These are phyloP conservation scores for Corchorus capsularis DNA, from an alignment of 345 rosid species.

Conservation along the genomic window DNA sequence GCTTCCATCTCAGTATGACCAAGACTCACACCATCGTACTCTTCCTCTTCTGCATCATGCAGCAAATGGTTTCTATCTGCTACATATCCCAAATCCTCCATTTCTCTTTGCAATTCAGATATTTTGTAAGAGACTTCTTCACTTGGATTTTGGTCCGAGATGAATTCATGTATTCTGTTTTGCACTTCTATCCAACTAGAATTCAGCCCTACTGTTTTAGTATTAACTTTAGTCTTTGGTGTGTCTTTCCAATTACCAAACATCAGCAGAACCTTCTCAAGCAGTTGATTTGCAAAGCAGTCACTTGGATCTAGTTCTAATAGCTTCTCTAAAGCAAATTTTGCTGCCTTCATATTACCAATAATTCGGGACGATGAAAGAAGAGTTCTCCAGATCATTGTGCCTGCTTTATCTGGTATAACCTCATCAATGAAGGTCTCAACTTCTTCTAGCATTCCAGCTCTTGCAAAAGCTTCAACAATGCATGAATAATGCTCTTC, in stretches of 20 bases:
- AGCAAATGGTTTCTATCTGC: conserved; percentile 19
- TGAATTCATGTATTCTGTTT: conserved; percentile 27
- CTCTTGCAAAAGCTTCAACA: conserved; percentile 30
- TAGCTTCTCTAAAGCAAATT: conserved; percentile 29
- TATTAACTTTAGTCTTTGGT: background rate
- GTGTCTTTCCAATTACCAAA: conserved; percentile 24
- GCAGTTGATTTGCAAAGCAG: conserved; percentile 20
- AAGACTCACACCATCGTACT: conserved; percentile 24
- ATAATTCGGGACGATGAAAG: conserved; percentile 24
- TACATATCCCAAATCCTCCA: conserved; percentile 25
- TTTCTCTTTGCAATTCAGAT: conserved; percentile 23
- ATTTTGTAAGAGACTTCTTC: conserved; percentile 22
- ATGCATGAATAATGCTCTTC: conserved; percentile 32
- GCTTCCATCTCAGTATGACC: conserved; percentile 31
- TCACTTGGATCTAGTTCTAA: conserved; percentile 29
- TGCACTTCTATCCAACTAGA: conserved; percentile 25
- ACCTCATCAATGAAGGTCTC: conserved; percentile 23
- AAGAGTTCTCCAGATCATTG: conserved; percentile 27
- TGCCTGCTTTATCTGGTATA: conserved; percentile 15
- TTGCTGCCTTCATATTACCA: conserved; percentile 25
- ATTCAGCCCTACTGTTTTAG: background rate
- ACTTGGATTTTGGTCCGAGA: conserved; percentile 7
- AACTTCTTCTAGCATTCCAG: conserved; percentile 28
- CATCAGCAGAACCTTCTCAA: conserved; percentile 21
- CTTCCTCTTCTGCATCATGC: conserved; percentile 27